Evolutionary conservation across 139 green algal genomes (phyloP), one percentile per base, ranked within the genome.

Genomic region (Chlamydomonas sp.): DNA sequence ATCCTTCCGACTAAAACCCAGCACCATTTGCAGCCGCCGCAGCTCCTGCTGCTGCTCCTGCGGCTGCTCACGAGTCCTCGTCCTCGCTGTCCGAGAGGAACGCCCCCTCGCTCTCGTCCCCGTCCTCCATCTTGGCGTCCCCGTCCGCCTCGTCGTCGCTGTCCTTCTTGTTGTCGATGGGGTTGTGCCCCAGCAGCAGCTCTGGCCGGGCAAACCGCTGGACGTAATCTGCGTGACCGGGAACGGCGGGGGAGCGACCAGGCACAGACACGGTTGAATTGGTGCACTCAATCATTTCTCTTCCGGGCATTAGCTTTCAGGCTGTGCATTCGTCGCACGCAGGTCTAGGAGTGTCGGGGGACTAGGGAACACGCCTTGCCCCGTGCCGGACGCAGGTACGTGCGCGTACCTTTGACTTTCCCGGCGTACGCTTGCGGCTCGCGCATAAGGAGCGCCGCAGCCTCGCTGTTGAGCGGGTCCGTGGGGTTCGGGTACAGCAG

Each of bases 401-500:
- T n/a, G 12, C 66, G 67, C 88, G 62, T 60, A 97, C 95, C 95
- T 88, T 94, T 96, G 63, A 99, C 98, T 88, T 98, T 98, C n/a
- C 89, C 87, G 60, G 96, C 95, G 86, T 99, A 99, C 0, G 91
- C 89, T 18, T 97, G 93, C 18, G 97, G 97, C 88, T 99, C 97
- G 0, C 98, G 91, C 96, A 99, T 99, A 16, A 99, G 94, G 91
- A 99, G 92, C 12, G 98, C 96, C 4, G 98, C 98, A 8, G 98
- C 98, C 93, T 99, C 98, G 4, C 98, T 98, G 84, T 99, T 99
- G 2, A 99, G 91, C 0, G 98, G 98, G 91, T 99, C 98, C 5
- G 96, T 97, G 4, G 98, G 95, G 92, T 99, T 99, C 49, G 98
- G 98, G 92, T 99, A 99, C 14, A 99, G 94, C 87, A 99, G 93